Base-by-base conservation (phyloP, 805 yeast species). In the Candida ovalis region DNA sequence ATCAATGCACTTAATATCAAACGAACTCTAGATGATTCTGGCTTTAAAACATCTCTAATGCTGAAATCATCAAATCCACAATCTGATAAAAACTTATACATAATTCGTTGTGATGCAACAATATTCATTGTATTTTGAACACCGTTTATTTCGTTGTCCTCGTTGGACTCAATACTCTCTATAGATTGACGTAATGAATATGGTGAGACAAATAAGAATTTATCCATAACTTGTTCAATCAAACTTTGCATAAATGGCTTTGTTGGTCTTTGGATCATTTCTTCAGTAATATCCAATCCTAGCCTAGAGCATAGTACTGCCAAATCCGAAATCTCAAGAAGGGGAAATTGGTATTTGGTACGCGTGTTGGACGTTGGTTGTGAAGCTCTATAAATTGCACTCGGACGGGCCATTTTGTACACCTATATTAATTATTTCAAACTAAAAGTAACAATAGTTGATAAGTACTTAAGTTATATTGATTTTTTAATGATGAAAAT, bases 11-110 rank as follows among this genome's bases (percentile, higher is more conserved):
- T 88, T 24, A 89, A 65, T 19, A 88, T 73, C 42, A 92, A 70
- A 52, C 81, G 70, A 1, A 80, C 73, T 49, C 96, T 71, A 35
- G 63, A 66, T 0, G 86, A 71, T n/a, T 89, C 96, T 0, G 97
- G 97, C 54, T 81, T 81, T 49, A 79, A 72, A 27, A 90, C 70
- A 67, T 90, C 97, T 68, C 78, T 73, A 44, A 89, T 71, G 39
- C 82, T 77, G 60, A 89, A 86, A 64, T 90, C 96, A 48, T 79
- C 74, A 2, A 90, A 78, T 0, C 96, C 96, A 60, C 92, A 83
- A 49, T 77, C 82, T 40, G 75, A 74, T 54, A 88, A 73, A 62
- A 88, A 86, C 58, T 74, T 76, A 61, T 73, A 75, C 54, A 86
- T 76, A 5, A 80, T 78, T 45, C 81, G 68, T 50, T 82, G 86